These are phyloP conservation scores for Geoglossum glabrum DNA, from an alignment of 495 filamentous ascomycete species.

Conservation along the genomic window DNA sequence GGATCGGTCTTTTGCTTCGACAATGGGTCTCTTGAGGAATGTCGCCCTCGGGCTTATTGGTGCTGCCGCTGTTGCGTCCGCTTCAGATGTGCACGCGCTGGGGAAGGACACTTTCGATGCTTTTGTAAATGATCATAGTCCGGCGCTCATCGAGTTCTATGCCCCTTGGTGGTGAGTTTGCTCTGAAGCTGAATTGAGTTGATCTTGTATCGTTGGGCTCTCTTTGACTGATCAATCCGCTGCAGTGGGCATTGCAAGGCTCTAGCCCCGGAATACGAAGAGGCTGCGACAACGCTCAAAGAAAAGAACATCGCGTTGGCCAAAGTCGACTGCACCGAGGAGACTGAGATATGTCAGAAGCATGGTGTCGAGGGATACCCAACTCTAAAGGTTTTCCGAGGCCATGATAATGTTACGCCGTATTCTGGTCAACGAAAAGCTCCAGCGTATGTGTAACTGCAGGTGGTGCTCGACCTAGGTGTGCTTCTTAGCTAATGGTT, in stretches of 20 bases:
- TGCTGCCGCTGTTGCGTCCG: slow-evolving; percentile 39
- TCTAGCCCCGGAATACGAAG: slow-evolving; percentile 67
- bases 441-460: slow-evolving; percentile 43
- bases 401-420: slow-evolving; percentile 57
- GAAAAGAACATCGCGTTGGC: slow-evolving; percentile 80
- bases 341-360: slow-evolving; percentile 73
- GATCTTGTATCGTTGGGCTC: neutral
- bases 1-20: neutral
- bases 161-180: slow-evolving; percentile 4
- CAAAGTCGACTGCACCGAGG: slow-evolving; percentile 93
- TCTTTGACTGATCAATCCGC: neutral
- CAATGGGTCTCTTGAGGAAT: slow-evolving; percentile 14
- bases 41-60: slow-evolving; percentile 19
- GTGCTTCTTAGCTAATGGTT: neutral
- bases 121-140: slow-evolving; percentile 67
- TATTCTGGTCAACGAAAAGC: slow-evolving; percentile 84
- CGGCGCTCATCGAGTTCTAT: slow-evolving; percentile 67
- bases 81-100: slow-evolving; percentile 68
- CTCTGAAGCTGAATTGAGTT: neutral
- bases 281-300: slow-evolving; percentile 84
- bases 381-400: slow-evolving; percentile 97
- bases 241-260: slow-evolving; percentile 60
- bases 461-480: neutral
- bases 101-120: slow-evolving; percentile 68
- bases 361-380: slow-evolving; percentile 94